Percentiles rank a stretch among this genome's conserved stretches.
Evolutionary conservation across 345 rosid species (phyloP).

Genomic region (Kernera saxatilis): DNA sequence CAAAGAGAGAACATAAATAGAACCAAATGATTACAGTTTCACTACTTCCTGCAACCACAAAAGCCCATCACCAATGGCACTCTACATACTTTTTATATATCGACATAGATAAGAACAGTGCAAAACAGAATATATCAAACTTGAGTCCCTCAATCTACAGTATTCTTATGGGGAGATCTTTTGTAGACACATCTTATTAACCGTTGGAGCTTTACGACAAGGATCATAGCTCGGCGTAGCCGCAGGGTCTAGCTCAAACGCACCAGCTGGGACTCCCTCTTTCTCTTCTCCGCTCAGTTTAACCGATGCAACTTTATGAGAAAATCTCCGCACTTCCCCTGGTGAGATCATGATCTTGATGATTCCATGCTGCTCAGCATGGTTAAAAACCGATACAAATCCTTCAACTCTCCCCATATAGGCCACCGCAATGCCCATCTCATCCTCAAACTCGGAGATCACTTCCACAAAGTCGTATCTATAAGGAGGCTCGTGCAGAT

Average conservation of each 20-base stretch:
- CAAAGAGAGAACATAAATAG: background rate
- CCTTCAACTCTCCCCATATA: conserved; percentile 55
- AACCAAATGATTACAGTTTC: background rate
- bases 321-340: conserved; percentile 48
- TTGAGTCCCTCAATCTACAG: conserved; percentile 1
- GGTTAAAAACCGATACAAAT: conserved; percentile 50
- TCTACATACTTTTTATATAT: background rate
- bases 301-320: conserved; percentile 58
- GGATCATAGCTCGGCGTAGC: conserved; percentile 33
- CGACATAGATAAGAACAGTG: background rate
- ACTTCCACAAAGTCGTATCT: conserved; percentile 62
- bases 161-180: background rate
- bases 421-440: conserved; percentile 52
- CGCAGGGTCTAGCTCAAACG: conserved; percentile 64
- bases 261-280: conserved; percentile 52
- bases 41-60: background rate
- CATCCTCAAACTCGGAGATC: conserved; percentile 38
- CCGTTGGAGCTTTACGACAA: background rate
- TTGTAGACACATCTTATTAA: background rate
- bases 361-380: conserved; percentile 18
- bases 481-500: conserved; percentile 29
- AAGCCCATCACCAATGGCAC: background rate
- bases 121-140: background rate
- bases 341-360: conserved; percentile 30
- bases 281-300: conserved; percentile 57